These are phyloP conservation scores for Paramecium primaurelia DNA, from an alignment of 73 alveolate genomes.

Conservation along the genomic window DNA sequence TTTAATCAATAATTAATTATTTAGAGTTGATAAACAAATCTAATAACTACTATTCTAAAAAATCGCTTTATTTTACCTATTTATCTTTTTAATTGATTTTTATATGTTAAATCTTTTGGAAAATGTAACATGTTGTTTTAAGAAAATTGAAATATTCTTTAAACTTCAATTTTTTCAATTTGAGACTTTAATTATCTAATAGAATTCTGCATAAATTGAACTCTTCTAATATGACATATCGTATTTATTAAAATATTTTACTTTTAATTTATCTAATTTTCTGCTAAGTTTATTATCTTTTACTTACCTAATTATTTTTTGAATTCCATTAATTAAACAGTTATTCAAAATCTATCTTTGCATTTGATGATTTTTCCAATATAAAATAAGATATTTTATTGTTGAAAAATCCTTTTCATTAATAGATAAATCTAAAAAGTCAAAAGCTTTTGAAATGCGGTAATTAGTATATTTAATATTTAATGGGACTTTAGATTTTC, in stretches of 20 bases:
- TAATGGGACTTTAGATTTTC: too few species aligned
- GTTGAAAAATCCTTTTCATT: background rate
- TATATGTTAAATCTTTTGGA: background rate
- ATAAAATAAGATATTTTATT: background rate
- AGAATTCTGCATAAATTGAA: background rate
- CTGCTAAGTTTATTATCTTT: background rate
- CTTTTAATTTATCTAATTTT: background rate
- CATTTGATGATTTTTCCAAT: background rate
- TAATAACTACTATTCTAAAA: background rate
- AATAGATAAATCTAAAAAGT: background rate
- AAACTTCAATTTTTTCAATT: background rate
- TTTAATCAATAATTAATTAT: background rate
- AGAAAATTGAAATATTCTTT: background rate
- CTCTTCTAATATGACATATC: background rate
- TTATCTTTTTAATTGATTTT: background rate
- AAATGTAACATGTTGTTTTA: background rate
- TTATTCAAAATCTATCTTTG: background rate
- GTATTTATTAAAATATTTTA: background rate
- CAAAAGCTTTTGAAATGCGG: too few species aligned
- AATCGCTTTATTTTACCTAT: background rate
- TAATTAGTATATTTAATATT: too few species aligned
- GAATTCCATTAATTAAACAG: background rate
- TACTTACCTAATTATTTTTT: background rate
- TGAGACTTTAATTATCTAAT: background rate
- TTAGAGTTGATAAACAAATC: background rate